Base-by-base conservation (phyloP, 2,329 filamentous ascomycete species). In the Pseudomassariella vexata region DNA sequence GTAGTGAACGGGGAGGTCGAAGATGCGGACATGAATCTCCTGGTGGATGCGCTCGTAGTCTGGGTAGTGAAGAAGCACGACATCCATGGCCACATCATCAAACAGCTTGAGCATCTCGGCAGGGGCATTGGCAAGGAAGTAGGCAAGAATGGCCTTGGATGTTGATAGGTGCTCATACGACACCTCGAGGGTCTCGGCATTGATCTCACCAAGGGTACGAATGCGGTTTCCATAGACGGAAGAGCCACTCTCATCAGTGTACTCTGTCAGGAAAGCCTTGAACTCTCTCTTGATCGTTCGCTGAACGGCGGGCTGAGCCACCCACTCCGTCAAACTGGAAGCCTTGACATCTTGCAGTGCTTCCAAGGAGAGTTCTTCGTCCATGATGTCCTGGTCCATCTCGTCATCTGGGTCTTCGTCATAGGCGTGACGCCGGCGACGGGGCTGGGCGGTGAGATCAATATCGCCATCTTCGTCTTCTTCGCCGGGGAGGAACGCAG, bases 31-130 rank as follows among this genome's bases (percentile, higher is more conserved):
- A 55, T 98, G 92, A 32, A 98, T 95, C 59, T 98, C 92, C 18
- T 88, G 85, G 60, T 96, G 92, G 49, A 98, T 98, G 40, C 88
- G 85, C 57, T 95, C 88, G 57, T 98, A 98, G 58, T 96, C 89
- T 2, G 89, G 90, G 61, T 96, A 98, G 58, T 96, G 88, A 34
- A 96, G 79, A 15, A 96, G 76, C 5, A 94, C 90, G 22, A 94
- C 89, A 42, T 98, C 92, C 77, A 98, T 90, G 36, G 92, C 90
- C 4, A 95, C 90, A 44, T 94, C 82, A 48, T 98, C 92, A 52
- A 98, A 96, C 29, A 98, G 82, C 57, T 92, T 92, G 39, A 98
- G 74, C 53, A 96, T 85, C 59, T 95, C 90, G n/a, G 85, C 78
- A 0, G 92, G 92, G 1, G 90, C 88, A 53, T 96, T 98, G 45